Evolutionary conservation across 805 yeast species (phyloP), one percentile per base, ranked within the genome.

Genomic region (Grigorovia yakushimaensis): DNA sequence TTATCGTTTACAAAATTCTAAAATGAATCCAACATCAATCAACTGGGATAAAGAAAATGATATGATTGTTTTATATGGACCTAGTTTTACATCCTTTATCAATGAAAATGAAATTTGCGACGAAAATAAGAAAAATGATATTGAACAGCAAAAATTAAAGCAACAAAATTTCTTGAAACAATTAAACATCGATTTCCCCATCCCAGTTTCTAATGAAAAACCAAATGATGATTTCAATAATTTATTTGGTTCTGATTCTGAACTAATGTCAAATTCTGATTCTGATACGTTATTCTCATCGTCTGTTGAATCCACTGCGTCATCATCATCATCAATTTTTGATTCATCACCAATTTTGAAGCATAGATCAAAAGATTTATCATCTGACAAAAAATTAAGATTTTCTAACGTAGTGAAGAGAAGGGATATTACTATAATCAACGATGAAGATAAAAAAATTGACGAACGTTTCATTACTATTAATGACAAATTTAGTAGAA

Each of bases 31-130:
- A 1, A 84, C 86, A 52, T 73, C 74, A 24, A 82, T 91, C 47
- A 89, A 93, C 66, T 91, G 98, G 98, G 79, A 84, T 50, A 93
- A 93, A 67, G 97, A 89, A 56, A 80, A 80, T 56, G 98, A 91
- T 60, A 91, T 91, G 22, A 88, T 96, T 1, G 91, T 96, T 88
- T 75, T 91, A 7, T 93, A 89, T 66, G 98, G 98, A 1, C 98
- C 98, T 13, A 55, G 60, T 48, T 51, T 64, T 33, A 33, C 8
- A 13, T 33, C 33, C 9, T 27, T 27, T 7, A 27, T 27, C 9
- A 27, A 46, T 55, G 10, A 42, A 46, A 19, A 39, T 41, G 19
- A 24, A 21, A 33, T 20, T 20, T 27, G 37, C 23, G 18, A 43
- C 30, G 20, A 38, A 18, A 22, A 22, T 8, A 39, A n/a, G 33